phyloP scores from a whole-genome alignment of 139 green algal genomes.

The Chlorella sorokiniana region DNA sequence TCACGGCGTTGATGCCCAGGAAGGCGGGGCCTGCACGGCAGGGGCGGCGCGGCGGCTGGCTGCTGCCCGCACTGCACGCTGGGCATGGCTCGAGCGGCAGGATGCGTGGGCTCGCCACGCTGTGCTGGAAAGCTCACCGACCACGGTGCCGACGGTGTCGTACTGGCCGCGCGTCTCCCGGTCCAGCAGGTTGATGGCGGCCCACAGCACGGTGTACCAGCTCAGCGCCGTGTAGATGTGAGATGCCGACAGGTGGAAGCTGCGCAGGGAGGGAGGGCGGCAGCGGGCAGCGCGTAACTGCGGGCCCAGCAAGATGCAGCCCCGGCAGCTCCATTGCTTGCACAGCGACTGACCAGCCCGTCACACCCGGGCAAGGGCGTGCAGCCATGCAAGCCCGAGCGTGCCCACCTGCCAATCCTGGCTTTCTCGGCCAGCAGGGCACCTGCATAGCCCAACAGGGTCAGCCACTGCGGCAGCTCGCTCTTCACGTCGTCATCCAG shows the following conservation, averaged over 20 bases:
- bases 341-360: too few relatives aligned
- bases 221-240: not conserved
- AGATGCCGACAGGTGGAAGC: not conserved
- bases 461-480: not conserved
- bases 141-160: not conserved
- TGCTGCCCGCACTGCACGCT: too few relatives aligned
- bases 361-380: too few relatives aligned
- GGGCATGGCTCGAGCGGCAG: too few relatives aligned
- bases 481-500: not conserved
- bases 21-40: not conserved
- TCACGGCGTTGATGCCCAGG: not conserved
- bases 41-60: not conserved
- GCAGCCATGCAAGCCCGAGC: not conserved
- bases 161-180: not conserved
- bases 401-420: not conserved
- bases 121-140: not conserved
- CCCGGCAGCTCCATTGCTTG: too few relatives aligned
- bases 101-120: not conserved
- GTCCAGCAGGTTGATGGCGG: not conserved
- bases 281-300: not conserved
- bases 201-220: not conserved
- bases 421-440: not conserved
- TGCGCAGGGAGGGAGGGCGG: not conserved
- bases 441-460: not conserved
- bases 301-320: too few relatives aligned